phyloP scores from a whole-genome alignment of 2,329 filamentous ascomycete species.

The Cordyceps militaris region DNA sequence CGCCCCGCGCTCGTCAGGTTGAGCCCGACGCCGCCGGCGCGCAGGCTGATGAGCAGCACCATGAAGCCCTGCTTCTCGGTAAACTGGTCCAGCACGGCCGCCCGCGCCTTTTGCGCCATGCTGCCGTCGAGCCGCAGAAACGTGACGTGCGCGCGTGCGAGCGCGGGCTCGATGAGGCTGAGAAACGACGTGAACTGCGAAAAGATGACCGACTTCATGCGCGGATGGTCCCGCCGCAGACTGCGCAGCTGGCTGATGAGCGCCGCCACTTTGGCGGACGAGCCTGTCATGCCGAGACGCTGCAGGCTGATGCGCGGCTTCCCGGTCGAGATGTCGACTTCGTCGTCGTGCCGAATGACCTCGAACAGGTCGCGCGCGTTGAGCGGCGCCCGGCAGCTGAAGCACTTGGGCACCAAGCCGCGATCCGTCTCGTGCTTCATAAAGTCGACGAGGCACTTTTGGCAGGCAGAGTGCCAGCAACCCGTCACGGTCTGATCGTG shows the following conservation, averaged over 20 bases:
- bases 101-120: conserved; percentile 78
- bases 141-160: conserved; percentile 63
- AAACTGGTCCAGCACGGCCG: conserved; percentile 72
- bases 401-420: conserved; percentile 71
- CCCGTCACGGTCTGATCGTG: conserved; percentile 87
- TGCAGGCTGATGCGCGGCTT: conserved; percentile 53
- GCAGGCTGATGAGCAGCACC: conserved; percentile 74
- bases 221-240: conserved; percentile 57
- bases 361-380: conserved; percentile 84
- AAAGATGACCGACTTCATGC: conserved; percentile 85
- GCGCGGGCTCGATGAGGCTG: conserved; percentile 77
- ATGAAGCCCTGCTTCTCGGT: conserved; percentile 51
- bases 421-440: conserved; percentile 81
- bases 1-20: conserved; percentile 84
- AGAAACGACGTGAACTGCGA: conserved; percentile 97
- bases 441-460: conserved; percentile 82
- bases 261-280: conserved; percentile 82
- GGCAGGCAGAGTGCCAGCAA: conserved; percentile 97
- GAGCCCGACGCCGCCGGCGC: conserved; percentile 87
- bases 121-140: conserved; percentile 87
- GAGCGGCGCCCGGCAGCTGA: conserved; percentile 80
- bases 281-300: conserved; percentile 54
- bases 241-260: conserved; percentile 68
- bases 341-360: conserved; percentile 72
- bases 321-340: conserved; percentile 37